These are phyloP conservation scores for Candolleomyces efflorescens DNA, from an alignment of 768 basidiomycete genomes.

Conservation along the genomic window DNA sequence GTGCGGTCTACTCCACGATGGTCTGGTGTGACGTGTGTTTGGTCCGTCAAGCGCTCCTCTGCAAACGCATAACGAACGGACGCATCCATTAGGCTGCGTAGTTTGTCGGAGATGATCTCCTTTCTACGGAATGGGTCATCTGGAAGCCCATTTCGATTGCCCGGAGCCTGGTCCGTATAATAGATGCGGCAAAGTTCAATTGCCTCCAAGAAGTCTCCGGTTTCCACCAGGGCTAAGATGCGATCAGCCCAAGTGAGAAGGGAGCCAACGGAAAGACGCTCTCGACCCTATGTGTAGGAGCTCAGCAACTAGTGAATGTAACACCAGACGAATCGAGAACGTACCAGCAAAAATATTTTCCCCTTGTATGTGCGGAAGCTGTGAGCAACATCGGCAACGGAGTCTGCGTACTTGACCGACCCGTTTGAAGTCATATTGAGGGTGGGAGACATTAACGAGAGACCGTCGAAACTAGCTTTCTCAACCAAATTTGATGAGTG, in stretches of 20 bases:
- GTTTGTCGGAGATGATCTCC: slow-evolving; percentile 64
- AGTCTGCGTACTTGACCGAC: slow-evolving; percentile 43
- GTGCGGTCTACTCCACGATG: slow-evolving; percentile 92
- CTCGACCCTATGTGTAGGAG: slow-evolving; percentile 43
- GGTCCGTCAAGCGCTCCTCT: slow-evolving; percentile 90
- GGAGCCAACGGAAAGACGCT: slow-evolving; percentile 74
- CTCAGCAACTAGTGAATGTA: slow-evolving; percentile 2
- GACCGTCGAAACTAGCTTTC: slow-evolving; percentile 51
- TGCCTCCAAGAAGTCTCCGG: slow-evolving; percentile 85
- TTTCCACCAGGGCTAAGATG: slow-evolving; percentile 76
- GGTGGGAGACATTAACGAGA: slow-evolving; percentile 52
- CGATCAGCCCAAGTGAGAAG: slow-evolving; percentile 95
- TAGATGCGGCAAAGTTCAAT: slow-evolving; percentile 84
- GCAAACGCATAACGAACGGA: slow-evolving; percentile 91
- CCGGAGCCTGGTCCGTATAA: slow-evolving; percentile 74
- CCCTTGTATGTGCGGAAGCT: slow-evolving; percentile 84
- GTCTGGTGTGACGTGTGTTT: slow-evolving; percentile 76
- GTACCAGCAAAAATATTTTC: slow-evolving; percentile 85
- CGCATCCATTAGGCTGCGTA: slow-evolving; percentile 81
- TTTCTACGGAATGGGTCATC: slow-evolving; percentile 54
- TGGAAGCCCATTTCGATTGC: slow-evolving; percentile 86
- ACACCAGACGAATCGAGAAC: slow-evolving; percentile 25
- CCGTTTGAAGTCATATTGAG: slow-evolving; percentile 43
- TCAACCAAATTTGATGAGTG: slow-evolving; percentile 57
- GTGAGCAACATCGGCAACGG: slow-evolving; percentile 53